Conservation (phyloP, 306 rosid genomes). For the Vicia faba region DNA sequence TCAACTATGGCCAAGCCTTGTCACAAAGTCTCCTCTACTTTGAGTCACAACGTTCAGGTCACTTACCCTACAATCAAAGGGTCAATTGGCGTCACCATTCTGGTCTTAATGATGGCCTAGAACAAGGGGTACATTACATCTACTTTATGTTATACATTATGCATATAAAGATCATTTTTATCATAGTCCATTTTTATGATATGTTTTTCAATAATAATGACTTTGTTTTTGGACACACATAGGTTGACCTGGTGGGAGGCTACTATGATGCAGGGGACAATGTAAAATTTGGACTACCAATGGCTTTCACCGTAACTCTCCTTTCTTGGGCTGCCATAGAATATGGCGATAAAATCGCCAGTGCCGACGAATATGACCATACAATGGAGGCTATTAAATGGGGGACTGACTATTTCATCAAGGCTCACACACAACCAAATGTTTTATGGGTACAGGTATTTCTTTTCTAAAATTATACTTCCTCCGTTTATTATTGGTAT, state of each 20-base stretch:
- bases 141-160: background rate
- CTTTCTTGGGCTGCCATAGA: slow-evolving; percentile 81
- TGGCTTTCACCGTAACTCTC: slow-evolving; percentile 84
- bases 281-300: slow-evolving; percentile 82
- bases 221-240: slow-evolving; percentile 2
- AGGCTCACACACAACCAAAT: slow-evolving; percentile 74
- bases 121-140: slow-evolving; percentile 60
- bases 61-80: slow-evolving; percentile 76
- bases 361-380: slow-evolving; percentile 68
- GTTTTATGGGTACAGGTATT: slow-evolving; percentile 77
- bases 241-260: slow-evolving; percentile 94
- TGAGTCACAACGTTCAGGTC: slow-evolving; percentile 88
- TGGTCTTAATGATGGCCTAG: slow-evolving; percentile 78
- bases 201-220: background rate
- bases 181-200: background rate
- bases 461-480: background rate
- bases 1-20: slow-evolving; percentile 63
- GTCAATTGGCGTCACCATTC: slow-evolving; percentile 85
- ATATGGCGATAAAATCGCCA: slow-evolving; percentile 49
- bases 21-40: slow-evolving; percentile 78
- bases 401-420: slow-evolving; percentile 91
- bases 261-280: slow-evolving; percentile 94
- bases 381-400: slow-evolving; percentile 85
- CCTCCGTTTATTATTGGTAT: too few species aligned
- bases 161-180: too few species aligned